Conservation (phyloP, 2,329 filamentous ascomycete genomes). For the Penicillium sp. region DNA sequence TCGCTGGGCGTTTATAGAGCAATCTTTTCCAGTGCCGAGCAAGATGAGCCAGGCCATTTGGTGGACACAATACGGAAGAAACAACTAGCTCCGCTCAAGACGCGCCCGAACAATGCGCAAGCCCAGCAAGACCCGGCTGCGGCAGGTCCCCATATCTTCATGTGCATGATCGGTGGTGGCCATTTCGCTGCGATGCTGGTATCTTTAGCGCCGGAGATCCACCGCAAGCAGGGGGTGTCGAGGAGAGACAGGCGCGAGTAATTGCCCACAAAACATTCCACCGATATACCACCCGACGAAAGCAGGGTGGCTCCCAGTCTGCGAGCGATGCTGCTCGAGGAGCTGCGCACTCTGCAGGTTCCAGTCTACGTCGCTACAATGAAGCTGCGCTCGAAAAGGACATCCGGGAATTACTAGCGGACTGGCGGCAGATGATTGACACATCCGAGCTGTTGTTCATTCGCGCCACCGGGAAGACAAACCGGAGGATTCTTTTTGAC, state of each 20-base stretch:
- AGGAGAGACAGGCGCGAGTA: constrained; percentile 80
- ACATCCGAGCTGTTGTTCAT: constrained; percentile 81
- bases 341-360: constrained; percentile 86
- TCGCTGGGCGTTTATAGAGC: constrained; percentile 83
- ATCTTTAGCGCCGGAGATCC: constrained; percentile 72
- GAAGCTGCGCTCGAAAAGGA: constrained; percentile 87
- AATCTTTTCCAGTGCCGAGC: constrained; percentile 68
- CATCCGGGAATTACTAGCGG: constrained; percentile 69
- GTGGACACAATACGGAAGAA: constrained; percentile 67
- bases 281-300: constrained; percentile 89
- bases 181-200: constrained; percentile 98
- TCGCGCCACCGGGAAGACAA: constrained; percentile 79
- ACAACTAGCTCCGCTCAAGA: constrained; percentile 62
- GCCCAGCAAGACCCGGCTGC: constrained; percentile 42
- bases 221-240: constrained; percentile 62
- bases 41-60: constrained; percentile 58
- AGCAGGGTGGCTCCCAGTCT: constrained; percentile 92
- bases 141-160: constrained; percentile 76
- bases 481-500: constrained; percentile 80
- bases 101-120: constrained; percentile 33
- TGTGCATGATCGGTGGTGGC: constrained; percentile 97
- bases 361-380: constrained; percentile 84
- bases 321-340: constrained; percentile 93
- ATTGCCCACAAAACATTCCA: constrained; percentile 97
- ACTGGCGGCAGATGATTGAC: constrained; percentile 84